A percentile compares a stretch with the other conserved stretches of the same genome.
Conservation (phyloP, 805 yeast genomes). For the Nakazawaea ernobii region DNA sequence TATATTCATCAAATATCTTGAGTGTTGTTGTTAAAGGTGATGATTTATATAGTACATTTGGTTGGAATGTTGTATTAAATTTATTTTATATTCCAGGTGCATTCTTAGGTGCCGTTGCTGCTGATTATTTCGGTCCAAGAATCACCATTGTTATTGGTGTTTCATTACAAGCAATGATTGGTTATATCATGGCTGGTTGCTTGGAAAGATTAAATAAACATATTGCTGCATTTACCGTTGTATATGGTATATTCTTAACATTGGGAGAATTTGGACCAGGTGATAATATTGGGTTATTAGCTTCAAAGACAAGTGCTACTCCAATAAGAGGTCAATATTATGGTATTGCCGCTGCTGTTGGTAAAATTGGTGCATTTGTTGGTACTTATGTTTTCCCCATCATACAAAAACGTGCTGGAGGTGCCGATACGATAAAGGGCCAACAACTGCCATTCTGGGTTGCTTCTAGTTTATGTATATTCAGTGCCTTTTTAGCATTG, state of each 20-base stretch:
- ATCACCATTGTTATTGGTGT: slow-evolving; percentile 69
- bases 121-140: slow-evolving; percentile 94
- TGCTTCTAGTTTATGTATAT: slow-evolving; percentile 68
- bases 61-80: slow-evolving; percentile 89
- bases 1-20: slow-evolving; percentile 72
- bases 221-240: slow-evolving; percentile 76
- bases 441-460: slow-evolving; percentile 77
- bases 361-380: slow-evolving; percentile 89
- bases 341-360: slow-evolving; percentile 86
- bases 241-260: slow-evolving; percentile 81
- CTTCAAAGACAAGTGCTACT: slow-evolving; percentile 81
- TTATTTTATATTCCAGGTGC: slow-evolving; percentile 89
- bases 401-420: slow-evolving; percentile 56
- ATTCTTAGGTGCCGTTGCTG: slow-evolving; percentile 72
- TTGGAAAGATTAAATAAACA: slow-evolving; percentile 49
- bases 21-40: slow-evolving; percentile 50
- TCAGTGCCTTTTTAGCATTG: slow-evolving; percentile 64
- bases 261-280: slow-evolving; percentile 95
- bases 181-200: slow-evolving; percentile 76
- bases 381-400: slow-evolving; percentile 88
- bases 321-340: slow-evolving; percentile 88
- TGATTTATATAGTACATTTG: slow-evolving; percentile 68
- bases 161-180: slow-evolving; percentile 66
- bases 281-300: slow-evolving; percentile 82
- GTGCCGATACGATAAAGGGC: slow-evolving; percentile 47